Base-by-base conservation (phyloP, 257 asterid species). In the Verbena officinalis region DNA sequence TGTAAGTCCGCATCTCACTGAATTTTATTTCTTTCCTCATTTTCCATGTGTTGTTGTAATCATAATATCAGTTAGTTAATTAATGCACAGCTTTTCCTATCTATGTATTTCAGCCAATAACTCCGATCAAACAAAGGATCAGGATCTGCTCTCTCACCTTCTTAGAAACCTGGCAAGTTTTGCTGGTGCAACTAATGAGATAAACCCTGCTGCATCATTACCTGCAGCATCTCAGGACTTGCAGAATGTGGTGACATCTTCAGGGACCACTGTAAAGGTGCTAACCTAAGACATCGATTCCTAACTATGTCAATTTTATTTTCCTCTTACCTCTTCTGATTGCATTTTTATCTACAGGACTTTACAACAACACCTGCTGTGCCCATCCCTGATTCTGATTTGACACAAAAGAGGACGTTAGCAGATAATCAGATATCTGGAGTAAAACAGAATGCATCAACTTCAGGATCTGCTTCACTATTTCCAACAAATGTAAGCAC, bases 1-100 rank as follows among this genome's bases (percentile, higher is more conserved):
- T 60, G 97, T 90, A 78, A 87, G 96, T 77, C 20, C 46, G 51
- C 51, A 16, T 54, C 46, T n/a, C n/a, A n/a, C n/a, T 42, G 12
- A 55, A 42, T 42, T 27, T 27, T 27, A 20, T 15, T 36, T 1
- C 20, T 22, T 63, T 54, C 33, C 20, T 60, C 33, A 24, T 19
- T 30, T 17, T 53, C 62, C 19, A 36, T 36, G 24, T 53, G 43
- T 59, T 59, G 38, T 44, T 48, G 4, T n/a, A 34, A 36, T 62
- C 65, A 49, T 69, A 75, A 59, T 21, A 38, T 34, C 54, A 42
- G 27, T 52, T 19, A 44, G 40, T 72, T 40, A 10, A 46, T 68
- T 23, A 30, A 45, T 49, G 23, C 10, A 31, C 38, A 27, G 20
- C 36, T 59, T n/a, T 9, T 22, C 62, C 17, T 48, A 34, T 36